Evolutionary conservation across 2,329 filamentous ascomycete species (phyloP), one percentile per base, ranked within the genome.

Genomic region (Phialophora tarda): DNA sequence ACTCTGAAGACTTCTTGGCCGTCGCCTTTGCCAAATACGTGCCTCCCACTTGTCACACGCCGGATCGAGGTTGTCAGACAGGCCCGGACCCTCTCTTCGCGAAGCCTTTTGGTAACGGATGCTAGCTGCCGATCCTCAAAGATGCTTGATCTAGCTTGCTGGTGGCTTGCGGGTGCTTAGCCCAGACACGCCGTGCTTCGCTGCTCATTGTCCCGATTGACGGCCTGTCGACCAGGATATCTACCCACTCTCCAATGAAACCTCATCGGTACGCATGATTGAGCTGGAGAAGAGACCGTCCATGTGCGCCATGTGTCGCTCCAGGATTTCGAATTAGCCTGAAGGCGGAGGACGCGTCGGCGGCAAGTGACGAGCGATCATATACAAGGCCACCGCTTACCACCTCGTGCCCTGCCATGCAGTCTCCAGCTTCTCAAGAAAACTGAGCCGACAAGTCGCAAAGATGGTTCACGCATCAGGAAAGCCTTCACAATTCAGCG

Each of bases 401-500:
- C 30, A 53, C 23, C 59, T 61, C 21, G 59, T 11, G n/a, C 30
- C 21, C 47, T 28, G 47, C 28, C 44, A 26, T 51, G 12, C 44
- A 38, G 44, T 47, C 44, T 51, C 44, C 41, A 57, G 34, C 48
- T 50, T 48, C 55, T 44, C 54, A 11, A 48, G 44, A 38, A 12
- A 48, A 38, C 38, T 21, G 11, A 17, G 48, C 26, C 11, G 41
- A 41, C n/a, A 59, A 63, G 32, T 68, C 64, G 44, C 34, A 61
- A 72, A 65, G 17, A 70, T 71, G 66, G 69, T 65, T 17, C 59
- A 61, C 28, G 47, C 65, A 7, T 62, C 68, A 3, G 54, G 50
- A 23, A 65, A 64, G 44, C 48, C 59, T 21, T 71, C 71, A 2
- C 69, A 70, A 56, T 71, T 72, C 62, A 69, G 51, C 48, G 65